Evolutionary conservation across 768 basidiomycete species (phyloP).

Genomic region (Mycena galopus): DNA sequence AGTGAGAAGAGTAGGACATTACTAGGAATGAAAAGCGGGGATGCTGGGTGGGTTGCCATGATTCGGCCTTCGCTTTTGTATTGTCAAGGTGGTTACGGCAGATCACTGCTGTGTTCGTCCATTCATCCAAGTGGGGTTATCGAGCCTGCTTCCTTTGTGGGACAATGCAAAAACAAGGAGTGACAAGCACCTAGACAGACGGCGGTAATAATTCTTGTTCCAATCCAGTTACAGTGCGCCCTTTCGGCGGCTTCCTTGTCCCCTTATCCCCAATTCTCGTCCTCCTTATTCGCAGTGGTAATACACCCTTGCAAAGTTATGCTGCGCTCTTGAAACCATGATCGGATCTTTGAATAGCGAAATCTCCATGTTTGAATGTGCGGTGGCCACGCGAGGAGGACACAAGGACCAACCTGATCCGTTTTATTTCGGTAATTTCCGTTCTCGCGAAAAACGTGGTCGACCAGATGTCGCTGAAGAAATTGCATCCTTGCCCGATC

Average conservation of each 20-base stretch:
- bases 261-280: neutral
- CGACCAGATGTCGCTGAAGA: neutral
- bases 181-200: constrained; percentile 8
- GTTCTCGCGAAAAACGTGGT: neutral
- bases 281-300: neutral
- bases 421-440: neutral
- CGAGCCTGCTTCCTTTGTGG: neutral
- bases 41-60: neutral
- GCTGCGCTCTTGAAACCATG: neutral
- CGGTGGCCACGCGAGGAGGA: neutral
- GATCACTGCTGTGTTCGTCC: neutral
- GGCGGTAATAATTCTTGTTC: constrained; percentile 11
- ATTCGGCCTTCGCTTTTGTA: neutral
- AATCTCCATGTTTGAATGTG: neutral
- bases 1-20: constrained; percentile 21
- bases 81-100: too few relatives aligned
- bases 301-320: neutral
- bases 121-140: neutral
- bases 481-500: neutral
- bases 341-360: neutral
- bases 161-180: neutral
- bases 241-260: constrained; percentile 1
- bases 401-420: too few relatives aligned
- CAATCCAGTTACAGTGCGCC: constrained; percentile 13
- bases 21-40: neutral